Evolutionary conservation across 2,329 filamentous ascomycete species (phyloP).

Genomic region (Nakataea oryzae): DNA sequence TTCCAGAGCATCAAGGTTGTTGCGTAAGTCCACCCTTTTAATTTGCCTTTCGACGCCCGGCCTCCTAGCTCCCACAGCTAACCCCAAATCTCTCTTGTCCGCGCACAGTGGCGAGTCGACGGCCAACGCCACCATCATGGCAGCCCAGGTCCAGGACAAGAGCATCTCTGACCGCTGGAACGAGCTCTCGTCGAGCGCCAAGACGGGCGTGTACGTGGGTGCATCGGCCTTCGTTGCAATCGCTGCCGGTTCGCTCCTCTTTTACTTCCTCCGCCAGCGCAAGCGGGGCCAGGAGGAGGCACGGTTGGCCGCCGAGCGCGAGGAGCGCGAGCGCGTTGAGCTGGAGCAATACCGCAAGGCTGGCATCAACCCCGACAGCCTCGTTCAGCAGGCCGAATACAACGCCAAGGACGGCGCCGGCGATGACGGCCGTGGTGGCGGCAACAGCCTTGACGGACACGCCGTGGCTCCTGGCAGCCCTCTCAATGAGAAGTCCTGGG

Average conservation of each 20-base stretch:
- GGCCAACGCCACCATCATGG: constrained; percentile 31
- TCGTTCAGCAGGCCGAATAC: constrained; percentile 26
- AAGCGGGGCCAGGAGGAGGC: constrained; percentile 41
- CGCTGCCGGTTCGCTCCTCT: constrained; percentile 31
- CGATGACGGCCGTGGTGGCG: constrained; percentile 5
- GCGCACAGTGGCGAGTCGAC: constrained; percentile 45
- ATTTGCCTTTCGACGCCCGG: background rate
- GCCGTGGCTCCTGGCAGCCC: constrained; percentile 13
- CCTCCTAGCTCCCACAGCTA: background rate
- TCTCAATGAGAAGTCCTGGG: constrained; percentile 18
- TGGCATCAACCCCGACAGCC: constrained; percentile 37
- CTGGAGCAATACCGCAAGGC: constrained; percentile 36
- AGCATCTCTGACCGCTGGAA: constrained; percentile 43
- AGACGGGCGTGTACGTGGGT: constrained; percentile 41
- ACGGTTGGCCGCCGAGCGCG: constrained; percentile 28
- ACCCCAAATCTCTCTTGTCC: background rate
- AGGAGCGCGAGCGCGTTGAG: constrained; percentile 38
- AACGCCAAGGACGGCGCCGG: constrained; percentile 21
- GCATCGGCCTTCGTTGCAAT: constrained; percentile 33
- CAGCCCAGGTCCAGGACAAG: constrained; percentile 22
- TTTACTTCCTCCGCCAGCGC: constrained; percentile 47
- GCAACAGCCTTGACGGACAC: constrained; percentile 16
- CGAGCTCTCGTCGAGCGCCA: constrained; percentile 35
- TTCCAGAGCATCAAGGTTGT: constrained; percentile 10
- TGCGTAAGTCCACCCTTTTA: background rate